Evolutionary conservation across 495 filamentous ascomycete species (phyloP), one percentile per base, ranked within the genome.

Genomic region (Penicillium soppii): DNA sequence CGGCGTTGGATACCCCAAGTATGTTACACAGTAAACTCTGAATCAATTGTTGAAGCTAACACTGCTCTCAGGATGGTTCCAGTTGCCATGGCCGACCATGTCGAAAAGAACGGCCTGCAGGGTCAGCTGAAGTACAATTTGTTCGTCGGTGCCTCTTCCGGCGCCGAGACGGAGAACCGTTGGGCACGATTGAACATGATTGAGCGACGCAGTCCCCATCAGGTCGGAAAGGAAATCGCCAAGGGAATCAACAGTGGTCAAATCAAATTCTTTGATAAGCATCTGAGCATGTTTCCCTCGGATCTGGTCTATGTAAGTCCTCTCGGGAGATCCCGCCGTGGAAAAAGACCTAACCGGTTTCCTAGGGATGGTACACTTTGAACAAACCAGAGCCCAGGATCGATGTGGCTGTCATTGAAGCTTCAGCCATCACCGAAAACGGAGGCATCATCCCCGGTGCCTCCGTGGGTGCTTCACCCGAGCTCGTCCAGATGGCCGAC

Each of bases 191-290:
- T 91, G 38, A 85, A 95, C 68, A 96, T 96, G 91, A 95, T 95
- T 58, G 86, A 90, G 74, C 81, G 91, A 39, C 81, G 91, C 5
- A 78, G 79, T 54, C 91, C 91, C 38, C 91, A 96, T 69, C 91
- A 96, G 61, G 91, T 96, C 54, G 91, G 91, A 59, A 96, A 95
- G 74, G 80, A 87, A 50, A 96, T 96, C 50, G 79, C 90, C 41
- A 92, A 90, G 74, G 90, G 91, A 2, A 95, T 96, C 70, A 96
- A 96, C 63, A 83, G 83, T 54, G 91, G 90, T 10, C 81, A 85
- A 46, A 96, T 96, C 57, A 86, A 91, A 38, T 96, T 96, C 72
- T 95, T 95, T 52, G 91, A 96, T 63, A 81, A 95, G 72, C 91
- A 96, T 75, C 66, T 96, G 57, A 88, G 83, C 70, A 95, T 95